Evolutionary conservation across 805 yeast genomes (phyloP).

Genomic region (Kurtzmaniella fragi): DNA sequence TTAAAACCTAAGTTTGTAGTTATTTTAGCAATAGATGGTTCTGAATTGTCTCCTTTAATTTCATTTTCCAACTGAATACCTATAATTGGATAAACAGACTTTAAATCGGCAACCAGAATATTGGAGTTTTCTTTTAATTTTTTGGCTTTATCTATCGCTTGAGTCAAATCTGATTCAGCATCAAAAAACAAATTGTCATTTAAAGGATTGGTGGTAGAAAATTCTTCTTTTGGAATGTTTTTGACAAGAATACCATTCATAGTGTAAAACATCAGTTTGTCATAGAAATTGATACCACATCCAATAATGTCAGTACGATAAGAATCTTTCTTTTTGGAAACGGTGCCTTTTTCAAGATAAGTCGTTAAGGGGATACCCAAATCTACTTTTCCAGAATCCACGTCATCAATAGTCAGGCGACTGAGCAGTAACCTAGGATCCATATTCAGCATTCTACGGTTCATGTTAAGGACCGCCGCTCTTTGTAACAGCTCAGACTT

Average conservation of each 20-base stretch:
- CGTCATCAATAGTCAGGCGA: conserved; percentile 20
- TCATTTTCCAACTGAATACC: conserved; percentile 32
- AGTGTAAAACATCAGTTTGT: conserved; percentile 65
- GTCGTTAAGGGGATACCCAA: conserved; percentile 33
- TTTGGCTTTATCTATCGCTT: conserved; percentile 34
- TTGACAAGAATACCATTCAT: conserved; percentile 63
- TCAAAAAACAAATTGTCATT: conserved; percentile 16
- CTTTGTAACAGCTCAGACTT: conserved; percentile 24
- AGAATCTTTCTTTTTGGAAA: conserved; percentile 7
- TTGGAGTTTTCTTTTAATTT: conserved; percentile 38
- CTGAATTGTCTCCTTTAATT: conserved; percentile 15
- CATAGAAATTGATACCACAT: conserved; percentile 71
- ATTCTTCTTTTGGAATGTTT: conserved; percentile 19
- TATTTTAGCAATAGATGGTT: conserved; percentile 22
- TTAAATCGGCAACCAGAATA: conserved; percentile 4
- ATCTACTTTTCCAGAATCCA: conserved; percentile 29
- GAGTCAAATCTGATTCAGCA: conserved; percentile 1
- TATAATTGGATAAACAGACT: conserved; percentile 27
- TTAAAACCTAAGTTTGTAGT: conserved; percentile 52
- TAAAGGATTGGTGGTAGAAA: conserved; percentile 14
- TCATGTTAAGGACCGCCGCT: conserved; percentile 28
- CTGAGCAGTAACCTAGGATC: conserved; percentile 12
- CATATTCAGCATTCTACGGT: conserved; percentile 24
- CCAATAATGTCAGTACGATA: conserved; percentile 60
- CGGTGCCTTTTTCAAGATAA: conserved; percentile 6